A percentile compares a stretch with the other conserved stretches of the same genome.
phyloP scores from a whole-genome alignment of 1,139 yeast genomes.

The Sugiyamaella japonica region DNA sequence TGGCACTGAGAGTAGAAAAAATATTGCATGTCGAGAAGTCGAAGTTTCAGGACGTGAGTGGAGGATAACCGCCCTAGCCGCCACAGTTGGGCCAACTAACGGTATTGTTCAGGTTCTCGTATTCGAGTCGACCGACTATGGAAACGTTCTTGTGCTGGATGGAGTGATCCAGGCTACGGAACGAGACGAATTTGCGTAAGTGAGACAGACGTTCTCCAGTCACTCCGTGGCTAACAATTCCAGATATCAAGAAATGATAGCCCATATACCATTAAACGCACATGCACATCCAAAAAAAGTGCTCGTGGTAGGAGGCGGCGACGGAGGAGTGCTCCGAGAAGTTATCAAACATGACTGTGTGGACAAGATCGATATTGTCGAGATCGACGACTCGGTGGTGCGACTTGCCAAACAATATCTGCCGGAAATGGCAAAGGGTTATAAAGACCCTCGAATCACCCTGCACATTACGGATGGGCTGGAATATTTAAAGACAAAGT shows the following conservation, averaged over 20 bases:
- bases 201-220: no score
- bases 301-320: slow-evolving; percentile 91
- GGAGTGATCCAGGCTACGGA: slow-evolving; percentile 89
- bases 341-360: slow-evolving; percentile 72
- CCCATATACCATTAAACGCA: slow-evolving; percentile 74
- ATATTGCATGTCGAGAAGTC: slow-evolving; percentile 73
- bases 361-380: slow-evolving; percentile 76
- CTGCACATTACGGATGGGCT: slow-evolving; percentile 88
- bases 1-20: slow-evolving; percentile 76
- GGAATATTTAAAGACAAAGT: slow-evolving; percentile 60
- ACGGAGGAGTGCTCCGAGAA: slow-evolving; percentile 89
- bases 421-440: slow-evolving; percentile 77
- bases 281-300: slow-evolving; percentile 75
- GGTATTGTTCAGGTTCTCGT: slow-evolving; percentile 52
- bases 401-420: slow-evolving; percentile 70
- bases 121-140: slow-evolving; percentile 72
- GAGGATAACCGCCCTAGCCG: slow-evolving; percentile 7
- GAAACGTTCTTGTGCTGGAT: slow-evolving; percentile 81
- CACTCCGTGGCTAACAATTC: not conserved
- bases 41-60: slow-evolving; percentile 67
- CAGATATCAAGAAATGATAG: slow-evolving; percentile 75
- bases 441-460: slow-evolving; percentile 68
- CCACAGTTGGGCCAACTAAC: not conserved
- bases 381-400: slow-evolving; percentile 87
- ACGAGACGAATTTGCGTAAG: slow-evolving; percentile 77